phyloP scores from a whole-genome alignment of 2,329 filamentous ascomycete genomes.

The Sclerotinia borealis region DNA sequence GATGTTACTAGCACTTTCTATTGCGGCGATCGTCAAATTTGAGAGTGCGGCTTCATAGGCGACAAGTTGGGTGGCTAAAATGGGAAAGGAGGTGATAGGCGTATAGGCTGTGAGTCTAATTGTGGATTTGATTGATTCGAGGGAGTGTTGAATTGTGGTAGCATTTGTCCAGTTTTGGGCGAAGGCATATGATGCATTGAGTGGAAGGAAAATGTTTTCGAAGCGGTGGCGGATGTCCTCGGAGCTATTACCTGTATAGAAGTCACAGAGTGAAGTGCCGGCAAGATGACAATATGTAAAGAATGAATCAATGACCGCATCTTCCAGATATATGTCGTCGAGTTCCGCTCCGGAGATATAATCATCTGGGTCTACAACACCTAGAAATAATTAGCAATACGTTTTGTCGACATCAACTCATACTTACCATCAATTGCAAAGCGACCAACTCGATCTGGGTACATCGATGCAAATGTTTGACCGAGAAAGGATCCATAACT shows the following conservation, averaged over 20 bases:
- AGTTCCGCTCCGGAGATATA: slow-evolving; percentile 38
- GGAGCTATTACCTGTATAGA: slow-evolving; percentile 21
- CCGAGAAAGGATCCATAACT: slow-evolving; percentile 43
- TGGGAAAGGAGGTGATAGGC: neutral
- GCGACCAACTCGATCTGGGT: slow-evolving; percentile 37
- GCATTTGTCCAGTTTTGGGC: slow-evolving; percentile 19
- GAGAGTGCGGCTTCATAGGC: neutral
- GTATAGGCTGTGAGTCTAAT: neutral
- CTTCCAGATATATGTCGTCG: slow-evolving; percentile 17
- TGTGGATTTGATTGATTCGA: neutral
- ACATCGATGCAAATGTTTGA: slow-evolving; percentile 40
- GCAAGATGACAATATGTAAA: slow-evolving; percentile 27
- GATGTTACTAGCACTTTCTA: neutral
- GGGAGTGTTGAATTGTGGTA: slow-evolving; percentile 5
- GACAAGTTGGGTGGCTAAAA: neutral
- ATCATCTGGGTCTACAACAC: slow-evolving; percentile 21
- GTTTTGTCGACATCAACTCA: too few species aligned
- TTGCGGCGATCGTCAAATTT: slow-evolving; percentile 1
- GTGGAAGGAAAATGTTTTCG: slow-evolving; percentile 15
- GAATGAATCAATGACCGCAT: slow-evolving; percentile 23
- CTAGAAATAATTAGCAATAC: neutral
- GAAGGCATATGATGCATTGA: slow-evolving; percentile 15
- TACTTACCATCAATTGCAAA: slow-evolving; percentile 30
- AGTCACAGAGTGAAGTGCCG: slow-evolving; percentile 31
- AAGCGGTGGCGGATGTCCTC: slow-evolving; percentile 23